Percentiles rank a stretch among this genome's conserved stretches.
These are phyloP conservation scores for Tylopilus intermedius DNA, from an alignment of 768 basidiomycete species.

Conservation along the genomic window DNA sequence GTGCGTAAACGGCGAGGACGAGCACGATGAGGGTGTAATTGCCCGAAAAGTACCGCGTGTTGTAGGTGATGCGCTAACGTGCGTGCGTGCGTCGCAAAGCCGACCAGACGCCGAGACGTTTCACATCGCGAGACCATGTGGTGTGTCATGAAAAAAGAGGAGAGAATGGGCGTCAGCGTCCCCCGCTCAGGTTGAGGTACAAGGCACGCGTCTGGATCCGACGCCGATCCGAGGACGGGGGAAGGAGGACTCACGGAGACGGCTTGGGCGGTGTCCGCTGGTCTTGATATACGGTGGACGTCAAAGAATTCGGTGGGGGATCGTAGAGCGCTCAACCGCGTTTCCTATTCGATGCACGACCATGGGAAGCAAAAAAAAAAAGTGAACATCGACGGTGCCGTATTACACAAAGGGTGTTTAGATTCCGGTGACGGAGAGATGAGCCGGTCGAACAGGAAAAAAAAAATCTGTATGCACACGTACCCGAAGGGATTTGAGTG, in stretches of 20 bases:
- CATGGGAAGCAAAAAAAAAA: not conserved
- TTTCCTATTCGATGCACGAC: not conserved
- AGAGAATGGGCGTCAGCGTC: not conserved
- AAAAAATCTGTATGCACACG: not conserved
- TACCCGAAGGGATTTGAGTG: constrained; percentile 67
- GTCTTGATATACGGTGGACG: constrained; percentile 75
- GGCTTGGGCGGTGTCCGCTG: constrained; percentile 75
- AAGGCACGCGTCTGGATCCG: not conserved
- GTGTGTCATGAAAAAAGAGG: not conserved
- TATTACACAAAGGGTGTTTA: not conserved
- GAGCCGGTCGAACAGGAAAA: not conserved
- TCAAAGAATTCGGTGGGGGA: constrained; percentile 79
- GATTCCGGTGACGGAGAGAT: not conserved
- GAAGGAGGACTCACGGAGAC: constrained; percentile 50
- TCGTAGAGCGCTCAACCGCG: constrained; percentile 60
- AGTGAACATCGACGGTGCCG: not conserved
- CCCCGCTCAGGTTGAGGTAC: not conserved
- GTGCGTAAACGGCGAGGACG: constrained; percentile 76
- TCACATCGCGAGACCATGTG: not conserved
- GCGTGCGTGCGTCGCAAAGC: not conserved
- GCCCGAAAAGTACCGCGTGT: constrained; percentile 86
- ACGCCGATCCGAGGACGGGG: not conserved
- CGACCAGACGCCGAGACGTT: not conserved
- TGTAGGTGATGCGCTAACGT: constrained; percentile 83
- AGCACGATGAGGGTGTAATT: constrained; percentile 84